These are phyloP conservation scores for Picochlorum sp. DNA, from an alignment of 139 green algal species.

Conservation along the genomic window DNA sequence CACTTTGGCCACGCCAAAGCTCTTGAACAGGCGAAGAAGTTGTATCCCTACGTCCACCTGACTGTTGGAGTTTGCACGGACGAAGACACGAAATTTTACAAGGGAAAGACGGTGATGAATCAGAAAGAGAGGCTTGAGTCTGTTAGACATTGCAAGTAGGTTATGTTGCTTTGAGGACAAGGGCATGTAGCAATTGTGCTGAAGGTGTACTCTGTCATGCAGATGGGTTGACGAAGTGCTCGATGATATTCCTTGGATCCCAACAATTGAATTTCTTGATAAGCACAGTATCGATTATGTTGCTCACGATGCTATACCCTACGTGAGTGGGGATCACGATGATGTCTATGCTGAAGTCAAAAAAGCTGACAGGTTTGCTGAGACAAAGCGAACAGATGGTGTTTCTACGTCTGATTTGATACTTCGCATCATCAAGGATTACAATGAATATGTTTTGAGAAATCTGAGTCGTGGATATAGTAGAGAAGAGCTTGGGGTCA, in stretches of 20 bases:
- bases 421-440: conserved; percentile 79
- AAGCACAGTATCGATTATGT: conserved; percentile 83
- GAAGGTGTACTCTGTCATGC: neutral
- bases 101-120: conserved; percentile 85
- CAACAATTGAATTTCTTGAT: conserved; percentile 76
- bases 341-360: conserved; percentile 65
- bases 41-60: conserved; percentile 8
- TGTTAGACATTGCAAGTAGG: conserved; percentile 70
- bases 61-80: conserved; percentile 81
- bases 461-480: conserved; percentile 81
- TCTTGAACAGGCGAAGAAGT: conserved; percentile 84
- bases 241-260: conserved; percentile 73
- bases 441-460: conserved; percentile 88
- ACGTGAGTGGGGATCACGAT: conserved; percentile 46
- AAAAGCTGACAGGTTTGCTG: conserved; percentile 63
- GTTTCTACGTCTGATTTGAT: conserved; percentile 87
- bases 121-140: conserved; percentile 79
- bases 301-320: conserved; percentile 82
- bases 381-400: conserved; percentile 81
- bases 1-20: conserved; percentile 83
- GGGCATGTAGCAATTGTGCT: too few species aligned
- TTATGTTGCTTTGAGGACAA: conserved; percentile 13
- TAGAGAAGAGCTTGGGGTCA: conserved; percentile 61
- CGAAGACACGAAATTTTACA: conserved; percentile 66
- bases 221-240: conserved; percentile 86